Conservation (phyloP, 805 yeast species). For the Saccharomyces kudriavzevii region DNA sequence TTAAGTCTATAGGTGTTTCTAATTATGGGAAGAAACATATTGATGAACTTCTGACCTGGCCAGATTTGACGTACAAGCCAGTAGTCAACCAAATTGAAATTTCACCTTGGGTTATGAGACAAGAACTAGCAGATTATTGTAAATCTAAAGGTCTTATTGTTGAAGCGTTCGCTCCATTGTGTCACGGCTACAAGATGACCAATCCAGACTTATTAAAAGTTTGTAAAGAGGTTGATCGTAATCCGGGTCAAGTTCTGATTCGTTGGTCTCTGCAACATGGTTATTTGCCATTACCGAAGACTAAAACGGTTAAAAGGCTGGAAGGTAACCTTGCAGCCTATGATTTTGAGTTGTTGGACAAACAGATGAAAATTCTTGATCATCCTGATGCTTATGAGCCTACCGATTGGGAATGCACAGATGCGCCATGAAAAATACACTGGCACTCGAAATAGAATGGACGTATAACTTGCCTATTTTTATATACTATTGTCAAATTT, state of each 20-base stretch:
- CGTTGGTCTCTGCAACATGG: conserved; percentile 73
- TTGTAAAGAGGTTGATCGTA: conserved; percentile 40
- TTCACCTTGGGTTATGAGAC: conserved; percentile 74
- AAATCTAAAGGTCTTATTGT: conserved; percentile 46
- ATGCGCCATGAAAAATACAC: conserved; percentile 36
- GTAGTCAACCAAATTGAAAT: conserved; percentile 77
- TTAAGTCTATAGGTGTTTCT: conserved; percentile 70
- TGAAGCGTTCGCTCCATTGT: conserved; percentile 76
- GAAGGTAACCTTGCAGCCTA: conserved; percentile 47
- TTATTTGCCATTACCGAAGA: conserved; percentile 62
- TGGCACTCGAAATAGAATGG: not conserved
- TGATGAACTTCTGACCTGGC: conserved; percentile 53
- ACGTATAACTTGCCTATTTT: not conserved
- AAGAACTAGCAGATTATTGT: conserved; percentile 55
- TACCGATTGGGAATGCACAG: conserved; percentile 70
- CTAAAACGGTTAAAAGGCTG: conserved; percentile 46
- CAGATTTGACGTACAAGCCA: conserved; percentile 46
- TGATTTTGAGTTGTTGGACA: conserved; percentile 38
- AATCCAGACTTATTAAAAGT: conserved; percentile 47
- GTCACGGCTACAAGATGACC: conserved; percentile 49
- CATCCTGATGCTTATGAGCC: conserved; percentile 58
- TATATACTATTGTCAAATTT: no score
- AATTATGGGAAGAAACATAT: conserved; percentile 57
- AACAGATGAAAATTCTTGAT: conserved; percentile 36
- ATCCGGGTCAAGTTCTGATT: conserved; percentile 56